Base-by-base conservation (phyloP, 169 alveolate species). In the Eimeria mitis region DNA sequence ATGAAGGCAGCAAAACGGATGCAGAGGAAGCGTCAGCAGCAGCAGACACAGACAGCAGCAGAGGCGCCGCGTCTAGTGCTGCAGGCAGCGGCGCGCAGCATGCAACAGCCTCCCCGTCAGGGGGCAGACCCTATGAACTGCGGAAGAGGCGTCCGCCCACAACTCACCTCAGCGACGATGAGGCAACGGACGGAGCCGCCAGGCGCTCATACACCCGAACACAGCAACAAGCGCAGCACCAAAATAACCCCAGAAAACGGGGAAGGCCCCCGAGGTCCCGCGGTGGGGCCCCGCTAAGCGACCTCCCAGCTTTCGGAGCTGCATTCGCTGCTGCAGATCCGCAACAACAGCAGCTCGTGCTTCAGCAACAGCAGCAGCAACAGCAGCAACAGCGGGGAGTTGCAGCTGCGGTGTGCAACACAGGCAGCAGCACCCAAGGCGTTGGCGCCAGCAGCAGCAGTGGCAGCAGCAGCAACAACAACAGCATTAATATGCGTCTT, bases 1-100 rank as follows among this genome's bases (percentile, higher is more conserved):
- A 87, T 59, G 92, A 87, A 42, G 92, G 92, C 79, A 87, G 92
- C 92, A 87, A 87, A 56, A 87, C 92, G 11, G 92, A 87, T 25
- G 81, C 34, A 42, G 92, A 87, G 16, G 92, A 87, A 56, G 61
- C 92, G 44, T 28, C 92, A 63, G 92, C 92, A 34, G 92, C 90
- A 54, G 90, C 81, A 37, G 92, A 87, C 61, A 63, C 81, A 47
- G 92, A 87, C 13, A 87, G 92, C 92, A 87, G 92, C 92, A 87
- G 92, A 49, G 81, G 92, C 44, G 68, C 65, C 6, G 81, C 92
- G 7, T 70, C 83, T 5, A 68, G 25, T 40, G 83, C 52, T 19
- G 78, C 83, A 40, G 79, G 92, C 7, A 37, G 44, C 78, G 16
- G 63, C 56, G 81, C 63, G 79, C 92, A 61, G 92, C 83, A 63